Percentiles rank a stretch among this genome's conserved stretches.
Conservation (phyloP, 108 stramenopile species). For the Nitzschia sp. region DNA sequence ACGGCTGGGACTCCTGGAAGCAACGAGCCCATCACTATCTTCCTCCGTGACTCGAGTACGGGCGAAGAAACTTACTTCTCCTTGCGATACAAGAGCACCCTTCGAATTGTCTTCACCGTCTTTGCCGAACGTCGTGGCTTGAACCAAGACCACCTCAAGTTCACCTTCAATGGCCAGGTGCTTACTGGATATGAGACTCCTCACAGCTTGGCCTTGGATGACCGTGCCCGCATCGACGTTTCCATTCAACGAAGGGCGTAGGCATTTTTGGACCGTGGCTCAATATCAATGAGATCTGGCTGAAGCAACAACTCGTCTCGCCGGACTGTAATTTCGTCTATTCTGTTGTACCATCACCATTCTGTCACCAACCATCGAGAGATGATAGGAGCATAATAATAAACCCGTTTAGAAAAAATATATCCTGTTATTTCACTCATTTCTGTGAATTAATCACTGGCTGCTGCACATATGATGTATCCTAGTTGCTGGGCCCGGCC, state of each 20-base stretch:
- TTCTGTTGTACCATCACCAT: not conserved
- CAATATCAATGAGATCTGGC: no score
- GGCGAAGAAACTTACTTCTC: conserved; percentile 60
- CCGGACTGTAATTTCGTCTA: not conserved
- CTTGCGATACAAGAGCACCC: conserved; percentile 56
- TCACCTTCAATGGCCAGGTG: conserved; percentile 48
- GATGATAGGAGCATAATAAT: not conserved
- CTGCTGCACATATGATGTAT: no score
- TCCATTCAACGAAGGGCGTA: conserved; percentile 13
- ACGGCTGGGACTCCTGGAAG: conserved; percentile 27
- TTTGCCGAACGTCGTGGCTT: conserved; percentile 55
- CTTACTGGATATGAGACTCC: conserved; percentile 59
- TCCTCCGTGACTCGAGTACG: conserved; percentile 43
- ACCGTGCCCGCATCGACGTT: conserved; percentile 58
- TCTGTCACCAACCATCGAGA: not conserved
- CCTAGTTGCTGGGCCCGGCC: no score
- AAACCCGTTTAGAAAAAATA: not conserved
- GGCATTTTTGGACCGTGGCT: no score
- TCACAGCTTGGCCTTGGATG: conserved; percentile 52
- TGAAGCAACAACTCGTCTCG: not conserved
- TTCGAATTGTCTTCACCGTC: conserved; percentile 60
- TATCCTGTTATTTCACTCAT: not conserved
- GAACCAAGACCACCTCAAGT: conserved; percentile 57
- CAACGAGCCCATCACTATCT: conserved; percentile 59
- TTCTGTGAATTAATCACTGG: no score